Percentiles rank a stretch among this genome's conserved stretches.
phyloP scores from a whole-genome alignment of 768 basidiomycete genomes.

The Collybia mongolica region DNA sequence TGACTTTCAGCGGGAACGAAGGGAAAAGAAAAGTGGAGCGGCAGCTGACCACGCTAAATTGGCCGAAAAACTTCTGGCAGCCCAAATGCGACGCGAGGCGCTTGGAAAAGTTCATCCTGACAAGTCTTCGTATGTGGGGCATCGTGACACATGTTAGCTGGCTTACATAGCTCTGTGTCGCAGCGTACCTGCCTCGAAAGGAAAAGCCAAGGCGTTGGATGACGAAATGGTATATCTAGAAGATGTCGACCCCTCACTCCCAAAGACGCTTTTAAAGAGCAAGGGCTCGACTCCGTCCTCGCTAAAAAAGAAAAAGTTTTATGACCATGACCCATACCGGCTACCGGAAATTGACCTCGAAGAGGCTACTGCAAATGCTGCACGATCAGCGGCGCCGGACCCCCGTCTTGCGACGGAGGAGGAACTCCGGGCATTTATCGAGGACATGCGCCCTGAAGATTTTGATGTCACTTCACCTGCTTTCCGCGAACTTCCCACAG shows the following conservation, averaged over 20 bases:
- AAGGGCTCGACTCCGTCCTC: conserved; percentile 46
- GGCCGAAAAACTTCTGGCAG: conserved; percentile 90
- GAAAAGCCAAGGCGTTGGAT: conserved; percentile 50
- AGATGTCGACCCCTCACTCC: conserved; percentile 61
- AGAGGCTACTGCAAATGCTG: conserved; percentile 58
- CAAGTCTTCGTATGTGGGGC: conserved; percentile 34
- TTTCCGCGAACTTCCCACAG: conserved; percentile 90
- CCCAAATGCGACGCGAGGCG: conserved; percentile 89
- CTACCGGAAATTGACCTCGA: conserved; percentile 82
- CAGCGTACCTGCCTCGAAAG: conserved; percentile 38
- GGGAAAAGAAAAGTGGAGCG: conserved; percentile 88
- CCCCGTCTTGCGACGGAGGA: conserved; percentile 96
- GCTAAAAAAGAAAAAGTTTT: conserved; percentile 60
- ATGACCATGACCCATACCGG: conserved; percentile 90
- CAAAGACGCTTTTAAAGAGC: conserved; percentile 50
- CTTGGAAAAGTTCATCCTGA: conserved; percentile 54
- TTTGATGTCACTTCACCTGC: conserved; percentile 89
- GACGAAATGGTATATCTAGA: conserved; percentile 86
- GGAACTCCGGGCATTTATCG: conserved; percentile 89
- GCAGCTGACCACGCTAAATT: conserved; percentile 81
- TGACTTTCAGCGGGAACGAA: conserved; percentile 69
- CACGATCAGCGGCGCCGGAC: conserved; percentile 66
- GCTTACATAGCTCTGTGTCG: background rate
- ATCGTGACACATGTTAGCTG: too few relatives aligned
- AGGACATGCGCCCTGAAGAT: conserved; percentile 94